phyloP scores from a whole-genome alignment of 306 rosid genomes.

The Dryas octopetala region DNA sequence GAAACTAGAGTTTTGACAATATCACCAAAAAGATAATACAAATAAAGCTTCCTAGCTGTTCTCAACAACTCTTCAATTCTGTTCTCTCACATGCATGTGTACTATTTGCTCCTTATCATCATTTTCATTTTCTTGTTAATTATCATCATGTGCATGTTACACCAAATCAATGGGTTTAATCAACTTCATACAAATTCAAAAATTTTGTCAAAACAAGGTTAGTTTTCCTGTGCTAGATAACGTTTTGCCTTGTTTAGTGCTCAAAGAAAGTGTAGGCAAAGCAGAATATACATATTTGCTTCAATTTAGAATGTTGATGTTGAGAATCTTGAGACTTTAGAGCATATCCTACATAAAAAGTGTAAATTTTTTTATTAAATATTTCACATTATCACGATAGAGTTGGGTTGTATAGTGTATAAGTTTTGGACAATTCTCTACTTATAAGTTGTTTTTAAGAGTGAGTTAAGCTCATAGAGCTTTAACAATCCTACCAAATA shows the following conservation, averaged over 20 bases:
- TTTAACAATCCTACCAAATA: no score
- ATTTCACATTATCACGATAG: no score
- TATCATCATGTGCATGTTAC: background rate
- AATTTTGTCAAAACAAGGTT: background rate
- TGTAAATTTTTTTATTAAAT: no score
- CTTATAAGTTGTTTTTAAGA: no score
- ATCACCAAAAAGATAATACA: slow-evolving; percentile 27
- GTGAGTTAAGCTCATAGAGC: no score
- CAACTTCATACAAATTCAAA: background rate
- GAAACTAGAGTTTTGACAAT: slow-evolving; percentile 36
- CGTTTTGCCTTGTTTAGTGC: background rate
- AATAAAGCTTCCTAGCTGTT: slow-evolving; percentile 34
- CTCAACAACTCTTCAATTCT: slow-evolving; percentile 54
- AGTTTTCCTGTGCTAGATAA: background rate
- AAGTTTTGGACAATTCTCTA: no score
- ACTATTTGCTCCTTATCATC: slow-evolving; percentile 21
- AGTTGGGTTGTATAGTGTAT: no score
- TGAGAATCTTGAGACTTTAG: background rate
- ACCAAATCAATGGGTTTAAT: background rate
- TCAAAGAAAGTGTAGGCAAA: background rate
- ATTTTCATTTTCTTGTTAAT: background rate
- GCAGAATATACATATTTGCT: background rate
- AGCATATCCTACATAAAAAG: no score
- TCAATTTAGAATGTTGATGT: background rate
- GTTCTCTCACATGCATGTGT: slow-evolving; percentile 46